These are phyloP conservation scores for Choanephora cucurbitarum DNA, from an alignment of 371 early-diverging fungal species.

Conservation along the genomic window DNA sequence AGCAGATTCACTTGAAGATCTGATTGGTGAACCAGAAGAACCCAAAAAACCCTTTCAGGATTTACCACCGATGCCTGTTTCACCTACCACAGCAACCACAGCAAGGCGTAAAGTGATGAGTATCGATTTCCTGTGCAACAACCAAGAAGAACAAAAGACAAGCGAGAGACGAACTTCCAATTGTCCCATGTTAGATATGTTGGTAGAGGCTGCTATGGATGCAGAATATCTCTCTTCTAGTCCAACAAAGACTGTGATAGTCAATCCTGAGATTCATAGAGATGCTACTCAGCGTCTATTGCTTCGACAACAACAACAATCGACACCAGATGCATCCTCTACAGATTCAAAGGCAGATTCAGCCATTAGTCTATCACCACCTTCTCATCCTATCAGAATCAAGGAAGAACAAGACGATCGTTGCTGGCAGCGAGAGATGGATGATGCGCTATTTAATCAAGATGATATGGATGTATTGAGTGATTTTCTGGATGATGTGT, in stretches of 20 bases:
- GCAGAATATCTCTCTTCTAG: constrained; percentile 24
- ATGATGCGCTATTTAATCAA: constrained; percentile 14
- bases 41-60: neutral
- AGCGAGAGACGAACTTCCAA: constrained; percentile 11
- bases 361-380: constrained; percentile 42
- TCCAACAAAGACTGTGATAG: constrained; percentile 3
- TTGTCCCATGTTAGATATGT: constrained; percentile 34
- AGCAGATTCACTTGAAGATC: constrained; percentile 17
- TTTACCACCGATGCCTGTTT: constrained; percentile 5
- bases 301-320: constrained; percentile 13
- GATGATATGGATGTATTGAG: constrained; percentile 19
- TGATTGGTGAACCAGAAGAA: constrained; percentile 16
- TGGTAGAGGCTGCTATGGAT: constrained; percentile 44
- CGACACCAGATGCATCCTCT: constrained; percentile 11
- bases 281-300: constrained; percentile 12
- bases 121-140: constrained; percentile 43
- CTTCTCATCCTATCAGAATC: constrained; percentile 5
- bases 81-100: constrained; percentile 10
- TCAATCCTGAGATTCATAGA: constrained; percentile 18
- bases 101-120: constrained; percentile 38
- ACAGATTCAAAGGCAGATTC: constrained; percentile 42
- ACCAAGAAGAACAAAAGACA: constrained; percentile 12
- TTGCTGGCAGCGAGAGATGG: constrained; percentile 15
- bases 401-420: constrained; percentile 16
- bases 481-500: constrained; percentile 42